Evolutionary conservation across 768 basidiomycete genomes (phyloP).

Genomic region (Suillus sp.): DNA sequence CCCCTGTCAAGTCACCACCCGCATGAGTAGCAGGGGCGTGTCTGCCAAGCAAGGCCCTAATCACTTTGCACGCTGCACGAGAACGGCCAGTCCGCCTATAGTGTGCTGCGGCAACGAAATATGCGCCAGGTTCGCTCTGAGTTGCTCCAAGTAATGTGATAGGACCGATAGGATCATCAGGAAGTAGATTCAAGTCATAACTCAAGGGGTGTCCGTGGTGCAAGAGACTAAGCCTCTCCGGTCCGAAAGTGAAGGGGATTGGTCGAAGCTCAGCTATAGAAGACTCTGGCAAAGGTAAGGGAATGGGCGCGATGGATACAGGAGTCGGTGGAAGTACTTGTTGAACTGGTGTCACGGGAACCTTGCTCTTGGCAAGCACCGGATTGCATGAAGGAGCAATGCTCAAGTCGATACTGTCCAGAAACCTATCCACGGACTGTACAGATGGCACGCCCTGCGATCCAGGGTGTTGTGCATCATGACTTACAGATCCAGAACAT

Average conservation of each 20-base stretch:
- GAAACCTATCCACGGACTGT: conserved; percentile 25
- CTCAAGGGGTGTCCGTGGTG: conserved; percentile 32
- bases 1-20: background rate
- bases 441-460: background rate
- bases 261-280: conserved; percentile 15
- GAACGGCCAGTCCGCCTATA: conserved; percentile 37
- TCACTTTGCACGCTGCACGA: conserved; percentile 30
- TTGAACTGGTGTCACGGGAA: conserved; percentile 9
- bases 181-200: conserved; percentile 31
- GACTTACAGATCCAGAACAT: background rate
- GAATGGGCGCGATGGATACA: conserved; percentile 11
- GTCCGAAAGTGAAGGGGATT: conserved; percentile 11
- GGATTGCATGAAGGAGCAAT: background rate
- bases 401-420: conserved; percentile 28
- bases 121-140: conserved; percentile 34
- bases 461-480: background rate
- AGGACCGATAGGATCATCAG: conserved; percentile 32
- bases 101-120: conserved; percentile 33
- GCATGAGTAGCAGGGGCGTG: conserved; percentile 9
- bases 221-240: conserved; percentile 25
- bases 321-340: conserved; percentile 19
- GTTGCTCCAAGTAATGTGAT: conserved; percentile 30
- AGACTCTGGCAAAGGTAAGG: conserved; percentile 19
- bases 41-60: conserved; percentile 27
- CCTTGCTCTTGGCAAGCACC: conserved; percentile 11